Conservation (phyloP, 2,329 filamentous ascomycete species). For the Fragosphaeria purpurea region DNA sequence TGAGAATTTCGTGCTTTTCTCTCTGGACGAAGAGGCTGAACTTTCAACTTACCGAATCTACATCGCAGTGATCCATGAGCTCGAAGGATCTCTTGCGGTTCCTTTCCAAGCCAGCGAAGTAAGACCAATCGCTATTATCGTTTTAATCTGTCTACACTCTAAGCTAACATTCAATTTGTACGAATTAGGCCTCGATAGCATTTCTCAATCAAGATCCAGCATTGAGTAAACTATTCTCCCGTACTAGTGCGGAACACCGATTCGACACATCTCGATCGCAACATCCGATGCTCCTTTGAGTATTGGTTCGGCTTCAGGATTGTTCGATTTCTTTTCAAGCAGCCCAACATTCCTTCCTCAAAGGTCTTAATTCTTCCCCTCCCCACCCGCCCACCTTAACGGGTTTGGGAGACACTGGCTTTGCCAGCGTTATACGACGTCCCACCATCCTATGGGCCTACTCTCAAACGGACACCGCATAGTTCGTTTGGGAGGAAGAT, state of each 20-base stretch:
- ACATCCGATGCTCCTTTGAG: slow-evolving; percentile 36
- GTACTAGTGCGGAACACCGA: too few relatives aligned
- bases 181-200: slow-evolving; percentile 50
- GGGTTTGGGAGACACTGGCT: slow-evolving; percentile 61
- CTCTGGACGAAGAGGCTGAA: too few relatives aligned
- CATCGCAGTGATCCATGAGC: slow-evolving; percentile 63
- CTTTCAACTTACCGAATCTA: too few relatives aligned
- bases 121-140: slow-evolving; percentile 26
- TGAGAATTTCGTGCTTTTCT: too few relatives aligned
- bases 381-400: slow-evolving; percentile 87
- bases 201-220: slow-evolving; percentile 24
- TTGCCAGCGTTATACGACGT: slow-evolving; percentile 62
- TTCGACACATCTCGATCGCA: slow-evolving; percentile 55
- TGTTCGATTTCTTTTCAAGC: slow-evolving; percentile 20
- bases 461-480: slow-evolving; percentile 90
- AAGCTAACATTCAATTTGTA: not conserved
- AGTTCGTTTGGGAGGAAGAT: slow-evolving; percentile 96
- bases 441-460: slow-evolving; percentile 78
- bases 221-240: not conserved
- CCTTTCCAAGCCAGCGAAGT: slow-evolving; percentile 92
- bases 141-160: not conserved
- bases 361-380: slow-evolving; percentile 75
- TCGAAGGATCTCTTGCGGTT: slow-evolving; percentile 83
- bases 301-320: slow-evolving; percentile 51
- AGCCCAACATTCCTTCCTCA: slow-evolving; percentile 80